Percentiles rank a stretch among this genome's conserved stretches.
Conservation (phyloP, 768 basidiomycete species). For the Lanmaoa pseudosensibilis region DNA sequence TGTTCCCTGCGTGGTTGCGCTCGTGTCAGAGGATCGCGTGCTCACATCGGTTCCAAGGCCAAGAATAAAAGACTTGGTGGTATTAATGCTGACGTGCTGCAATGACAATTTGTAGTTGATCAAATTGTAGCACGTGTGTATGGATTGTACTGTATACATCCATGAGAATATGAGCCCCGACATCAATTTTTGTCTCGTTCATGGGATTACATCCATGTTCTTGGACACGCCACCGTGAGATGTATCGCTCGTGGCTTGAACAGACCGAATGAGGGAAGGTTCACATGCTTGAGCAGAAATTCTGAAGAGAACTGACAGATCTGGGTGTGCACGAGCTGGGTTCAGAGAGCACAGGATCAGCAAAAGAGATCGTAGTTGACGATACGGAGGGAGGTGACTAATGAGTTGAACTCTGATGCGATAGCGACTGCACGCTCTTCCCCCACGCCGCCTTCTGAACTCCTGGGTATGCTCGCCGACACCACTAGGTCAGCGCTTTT, state of each 20-base stretch:
- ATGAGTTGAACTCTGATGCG: slow-evolving; percentile 49
- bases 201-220: slow-evolving; percentile 4
- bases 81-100: background rate
- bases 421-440: slow-evolving; percentile 33
- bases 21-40: background rate
- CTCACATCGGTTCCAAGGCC: background rate
- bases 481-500: slow-evolving; percentile 82
- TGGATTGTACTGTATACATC: background rate
- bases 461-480: slow-evolving; percentile 78
- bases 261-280: background rate
- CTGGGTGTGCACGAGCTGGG: background rate
- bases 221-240: background rate
- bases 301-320: background rate
- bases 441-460: slow-evolving; percentile 30
- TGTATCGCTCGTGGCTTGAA: background rate
- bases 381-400: slow-evolving; percentile 63
- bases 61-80: background rate
- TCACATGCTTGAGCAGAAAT: background rate
- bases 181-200: background rate
- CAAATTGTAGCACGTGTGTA: no score
- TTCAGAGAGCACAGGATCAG: slow-evolving; percentile 29
- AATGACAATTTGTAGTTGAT: background rate
- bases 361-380: slow-evolving; percentile 70
- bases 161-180: slow-evolving; percentile 1
- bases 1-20: background rate